phyloP scores from a whole-genome alignment of 805 yeast genomes.

The Kodamaea laetipori region DNA sequence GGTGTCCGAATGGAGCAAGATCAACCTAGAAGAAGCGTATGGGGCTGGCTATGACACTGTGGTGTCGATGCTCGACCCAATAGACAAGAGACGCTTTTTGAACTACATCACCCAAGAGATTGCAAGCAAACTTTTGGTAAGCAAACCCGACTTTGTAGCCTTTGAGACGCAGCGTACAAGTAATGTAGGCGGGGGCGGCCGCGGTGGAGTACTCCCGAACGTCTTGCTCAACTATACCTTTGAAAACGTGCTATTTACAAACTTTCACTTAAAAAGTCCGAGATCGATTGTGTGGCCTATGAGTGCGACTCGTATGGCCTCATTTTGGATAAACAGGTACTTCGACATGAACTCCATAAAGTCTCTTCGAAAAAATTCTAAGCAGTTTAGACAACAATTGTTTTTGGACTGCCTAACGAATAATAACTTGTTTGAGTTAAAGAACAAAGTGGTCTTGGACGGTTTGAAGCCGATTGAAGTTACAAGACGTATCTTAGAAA shows the following conservation, averaged over 20 bases:
- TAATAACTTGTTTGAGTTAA: not conserved
- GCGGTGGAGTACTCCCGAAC: slow-evolving; percentile 35
- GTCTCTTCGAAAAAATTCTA: slow-evolving; percentile 9
- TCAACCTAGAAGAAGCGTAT: slow-evolving; percentile 26
- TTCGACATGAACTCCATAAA: slow-evolving; percentile 6
- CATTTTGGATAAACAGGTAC: slow-evolving; percentile 41
- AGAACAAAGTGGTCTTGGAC: not conserved
- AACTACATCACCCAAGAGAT: slow-evolving; percentile 26
- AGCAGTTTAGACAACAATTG: slow-evolving; percentile 16
- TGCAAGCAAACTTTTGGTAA: slow-evolving; percentile 12
- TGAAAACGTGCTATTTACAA: slow-evolving; percentile 39
- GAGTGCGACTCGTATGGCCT: slow-evolving; percentile 39
- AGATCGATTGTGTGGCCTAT: slow-evolving; percentile 33
- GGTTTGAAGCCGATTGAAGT: slow-evolving; percentile 8
- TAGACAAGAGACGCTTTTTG: slow-evolving; percentile 33
- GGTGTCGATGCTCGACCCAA: slow-evolving; percentile 14
- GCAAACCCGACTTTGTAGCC: slow-evolving; percentile 29
- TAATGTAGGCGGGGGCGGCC: slow-evolving; percentile 19
- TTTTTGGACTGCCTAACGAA: slow-evolving; percentile 13
- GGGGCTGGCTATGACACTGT: slow-evolving; percentile 18
- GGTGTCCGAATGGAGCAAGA: slow-evolving; percentile 26
- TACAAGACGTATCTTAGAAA: slow-evolving; percentile 3
- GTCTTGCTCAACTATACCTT: slow-evolving; percentile 40
- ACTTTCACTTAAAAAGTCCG: slow-evolving; percentile 24
- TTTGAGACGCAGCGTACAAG: slow-evolving; percentile 44